These are phyloP conservation scores for Solanum acaule DNA, from an alignment of 257 asterid genomes.

Conservation along the genomic window DNA sequence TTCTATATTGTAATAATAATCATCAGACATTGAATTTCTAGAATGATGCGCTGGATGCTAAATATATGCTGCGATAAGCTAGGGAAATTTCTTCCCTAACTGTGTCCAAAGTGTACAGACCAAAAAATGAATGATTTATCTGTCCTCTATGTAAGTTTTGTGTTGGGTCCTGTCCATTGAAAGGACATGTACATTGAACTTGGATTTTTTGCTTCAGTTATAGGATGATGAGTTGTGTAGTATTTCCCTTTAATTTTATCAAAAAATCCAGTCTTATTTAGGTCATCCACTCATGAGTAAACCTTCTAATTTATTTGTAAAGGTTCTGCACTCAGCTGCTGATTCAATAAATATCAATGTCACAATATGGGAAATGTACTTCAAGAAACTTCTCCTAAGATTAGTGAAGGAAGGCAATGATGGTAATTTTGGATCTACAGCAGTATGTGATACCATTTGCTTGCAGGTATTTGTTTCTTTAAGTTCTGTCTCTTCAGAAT, in stretches of 20 bases:
- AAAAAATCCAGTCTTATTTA: not conserved
- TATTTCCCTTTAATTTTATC: not conserved
- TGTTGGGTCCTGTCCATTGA: not conserved
- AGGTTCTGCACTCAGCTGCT: conserved; percentile 81
- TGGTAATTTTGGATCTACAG: conserved; percentile 83
- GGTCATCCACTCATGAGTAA: not conserved
- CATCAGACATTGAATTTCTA: not conserved
- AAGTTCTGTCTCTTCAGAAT: not conserved
- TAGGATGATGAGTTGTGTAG: not conserved
- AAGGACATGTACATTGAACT: not conserved
- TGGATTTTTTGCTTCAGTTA: not conserved
- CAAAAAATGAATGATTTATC: not conserved
- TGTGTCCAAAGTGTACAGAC: not conserved
- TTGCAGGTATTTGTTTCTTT: conserved; percentile 55
- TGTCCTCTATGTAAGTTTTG: not conserved
- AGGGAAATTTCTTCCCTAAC: not conserved
- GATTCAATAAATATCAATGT: conserved; percentile 65
- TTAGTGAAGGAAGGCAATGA: conserved; percentile 76
- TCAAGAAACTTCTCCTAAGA: conserved; percentile 65
- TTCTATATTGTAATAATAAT: not conserved
- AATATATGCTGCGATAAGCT: not conserved
- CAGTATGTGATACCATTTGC: conserved; percentile 76
- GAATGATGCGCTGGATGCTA: not conserved
- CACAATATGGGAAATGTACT: conserved; percentile 81
- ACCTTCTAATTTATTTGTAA: not conserved